A percentile compares a stretch with the other conserved stretches of the same genome.
These are phyloP conservation scores for Alternaria tenuissima DNA, from an alignment of 2,329 filamentous ascomycete genomes.

Conservation along the genomic window DNA sequence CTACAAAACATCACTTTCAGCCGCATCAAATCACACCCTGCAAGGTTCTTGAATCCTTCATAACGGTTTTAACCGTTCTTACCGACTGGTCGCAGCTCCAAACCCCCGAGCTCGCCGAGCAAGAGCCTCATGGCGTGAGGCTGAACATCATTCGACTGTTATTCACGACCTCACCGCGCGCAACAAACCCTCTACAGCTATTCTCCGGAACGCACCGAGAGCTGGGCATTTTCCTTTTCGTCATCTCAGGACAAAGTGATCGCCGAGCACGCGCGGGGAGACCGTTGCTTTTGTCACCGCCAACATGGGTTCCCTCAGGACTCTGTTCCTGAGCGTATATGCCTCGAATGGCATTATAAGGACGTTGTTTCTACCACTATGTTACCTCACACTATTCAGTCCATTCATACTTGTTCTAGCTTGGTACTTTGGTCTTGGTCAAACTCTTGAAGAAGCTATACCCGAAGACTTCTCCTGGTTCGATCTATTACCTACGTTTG, in stretches of 20 bases:
- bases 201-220: neutral
- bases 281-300: conserved; percentile 11
- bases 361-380: conserved; percentile 45
- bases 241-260: conserved; percentile 11
- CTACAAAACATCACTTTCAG: conserved; percentile 16
- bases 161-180: conserved; percentile 5
- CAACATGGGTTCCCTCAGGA: conserved; percentile 44
- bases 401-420: conserved; percentile 38
- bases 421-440: conserved; percentile 35
- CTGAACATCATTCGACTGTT: conserved; percentile 14
- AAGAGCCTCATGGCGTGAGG: conserved; percentile 20
- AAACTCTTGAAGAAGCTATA: conserved; percentile 26
- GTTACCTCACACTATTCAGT: conserved; percentile 40
- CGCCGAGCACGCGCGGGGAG: conserved; percentile 9
- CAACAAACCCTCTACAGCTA: conserved; percentile 9
- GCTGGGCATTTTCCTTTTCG: conserved; percentile 13
- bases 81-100: neutral
- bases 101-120: conserved; percentile 9
- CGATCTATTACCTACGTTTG: conserved; percentile 43
- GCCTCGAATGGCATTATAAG: conserved; percentile 46
- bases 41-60: conserved; percentile 7
- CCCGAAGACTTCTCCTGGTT: conserved; percentile 36
- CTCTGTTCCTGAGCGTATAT: conserved; percentile 45
- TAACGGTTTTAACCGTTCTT: conserved; percentile 3
- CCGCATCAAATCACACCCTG: conserved; percentile 20